Base-by-base conservation (phyloP, 2,329 filamentous ascomycete species). In the Pestalotiopsis sp. region DNA sequence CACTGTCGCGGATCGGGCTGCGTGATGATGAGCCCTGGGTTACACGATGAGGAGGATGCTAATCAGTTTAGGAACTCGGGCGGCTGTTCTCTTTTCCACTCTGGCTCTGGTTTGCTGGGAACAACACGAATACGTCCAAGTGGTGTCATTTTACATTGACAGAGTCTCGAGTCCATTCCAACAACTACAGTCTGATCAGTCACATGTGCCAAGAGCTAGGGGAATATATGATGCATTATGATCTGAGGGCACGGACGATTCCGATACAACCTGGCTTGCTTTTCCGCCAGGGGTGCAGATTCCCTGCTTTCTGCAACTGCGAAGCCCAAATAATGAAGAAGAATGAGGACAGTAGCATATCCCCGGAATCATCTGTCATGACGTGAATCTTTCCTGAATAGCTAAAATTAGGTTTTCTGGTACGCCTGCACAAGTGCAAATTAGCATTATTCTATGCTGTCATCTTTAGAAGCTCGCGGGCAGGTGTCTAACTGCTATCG, bases 191-290 rank as follows among this genome's bases (percentile, higher is more conserved):
- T 58, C 11, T 23, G 17, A 39, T 62, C 45, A 52, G 45, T 52
- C 59, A 62, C 59, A 62, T 36, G 59, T 41, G 59, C 59, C 59
- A 62, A 62, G 59, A 62, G n/a, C 25, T n/a, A 39, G 31, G 45
- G 45, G n/a, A 39, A 62, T 38, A 36, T 23, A n/a, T 20, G 31
- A 31, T 36, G 59, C 36, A 39, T 62, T 36, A 62, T 36, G 36
- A 62, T 36, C 31, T 62, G 14, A 39, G 27, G n/a, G 59, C 59
- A 62, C 59, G 59, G 59, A 62, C 59, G 31, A 20, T 62, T 39
- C 59, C 27, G 59, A 62, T 36, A 62, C 27, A 62, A n/a, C 27
- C n/a, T n/a, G 31, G 36, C 45, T 52, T 52, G n/a, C 45, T 52
- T 52, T 52, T 52, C 17, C 45, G 17, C 7, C 45, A n/a, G 17